Evolutionary conservation across 768 basidiomycete genomes (phyloP), one percentile per base, ranked within the genome.

Genomic region (Lactarius vividus): DNA sequence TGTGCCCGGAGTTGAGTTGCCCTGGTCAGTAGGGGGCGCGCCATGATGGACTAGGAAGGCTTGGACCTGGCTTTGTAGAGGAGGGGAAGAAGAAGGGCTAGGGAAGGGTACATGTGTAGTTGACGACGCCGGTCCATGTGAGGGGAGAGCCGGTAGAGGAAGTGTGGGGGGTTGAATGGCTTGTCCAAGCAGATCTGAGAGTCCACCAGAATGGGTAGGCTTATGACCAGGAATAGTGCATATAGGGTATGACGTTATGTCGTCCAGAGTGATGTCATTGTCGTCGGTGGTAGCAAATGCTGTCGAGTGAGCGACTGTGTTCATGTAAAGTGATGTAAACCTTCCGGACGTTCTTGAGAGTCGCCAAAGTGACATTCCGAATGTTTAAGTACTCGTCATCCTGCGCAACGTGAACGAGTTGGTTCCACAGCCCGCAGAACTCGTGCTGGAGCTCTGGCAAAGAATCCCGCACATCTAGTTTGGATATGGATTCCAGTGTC

Each of bases 321-420:
- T 37, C 28, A 26, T 64, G 63, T n/a, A 64, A 29, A 13, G 57
- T 20, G 35, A 64, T 5, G 49, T 58, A 64, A 15, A 58, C 35
- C 63, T 29, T 58, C 20, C 63, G 63, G 31, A 64, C 29, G 23
- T 57, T 58, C 63, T 59, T 64, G n/a, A n/a, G 28, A 64, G 63
- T 29, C 26, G 16, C 15, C 11, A 29, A 18, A 20, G 18, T 15
- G 4, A 58, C 8, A 37, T 4, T 7, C 31, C 1, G n/a, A n/a
- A n/a, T n/a, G n/a, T n/a, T n/a, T n/a, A n/a, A 13, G 57, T 7
- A n/a, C 6, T 13, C 2, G 13, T 23, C 4, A 28, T 6, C 9
- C 13, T 37, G 56, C 57, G 44, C 44, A 1, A 7, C 4, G 2
- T 52, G 33, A 2, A 39, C 28, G 3, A 64, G 63, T 28, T 58